Conservation (phyloP, 2,329 filamentous ascomycete genomes). For the Epichloe amarillans region DNA sequence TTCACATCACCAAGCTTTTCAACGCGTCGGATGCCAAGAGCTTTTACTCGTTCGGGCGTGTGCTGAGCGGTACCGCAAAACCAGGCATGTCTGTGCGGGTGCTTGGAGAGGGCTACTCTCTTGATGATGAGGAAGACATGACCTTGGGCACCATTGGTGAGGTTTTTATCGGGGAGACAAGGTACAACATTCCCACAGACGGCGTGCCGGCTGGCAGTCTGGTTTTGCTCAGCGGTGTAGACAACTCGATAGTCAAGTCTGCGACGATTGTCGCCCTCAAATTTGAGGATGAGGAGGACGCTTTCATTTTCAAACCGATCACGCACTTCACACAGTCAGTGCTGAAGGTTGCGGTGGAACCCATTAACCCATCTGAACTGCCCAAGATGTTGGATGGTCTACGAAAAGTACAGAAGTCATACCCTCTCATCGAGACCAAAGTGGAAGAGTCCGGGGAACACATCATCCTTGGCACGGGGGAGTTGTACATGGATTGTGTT, state of each 20-base stretch:
- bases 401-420: constrained; percentile 94
- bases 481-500: constrained; percentile 99
- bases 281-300: constrained; percentile 77
- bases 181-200: constrained; percentile 84
- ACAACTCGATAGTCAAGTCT: constrained; percentile 97
- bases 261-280: constrained; percentile 76
- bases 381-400: constrained; percentile 98
- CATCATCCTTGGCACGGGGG: constrained; percentile 90
- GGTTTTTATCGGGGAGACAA: constrained; percentile 81
- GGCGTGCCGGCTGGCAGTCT: constrained; percentile 90
- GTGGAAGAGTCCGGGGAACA: constrained; percentile 99
- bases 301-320: constrained; percentile 88
- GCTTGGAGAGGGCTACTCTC: constrained; percentile 85
- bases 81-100: constrained; percentile 77
- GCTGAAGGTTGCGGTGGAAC: constrained; percentile 94
- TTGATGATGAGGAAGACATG: constrained; percentile 98
- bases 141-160: constrained; percentile 69
- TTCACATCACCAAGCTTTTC: constrained; percentile 89
- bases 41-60: constrained; percentile 81
- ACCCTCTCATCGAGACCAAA: constrained; percentile 88
- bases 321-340: constrained; percentile 95
- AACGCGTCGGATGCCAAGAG: constrained; percentile 79
- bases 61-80: constrained; percentile 81
- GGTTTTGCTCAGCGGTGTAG: constrained; percentile 81
- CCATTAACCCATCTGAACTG: constrained; percentile 92